Percentiles rank a stretch among this genome's conserved stretches.
Conservation (phyloP, 140 eudicot species). For the Flaveria floridana region DNA sequence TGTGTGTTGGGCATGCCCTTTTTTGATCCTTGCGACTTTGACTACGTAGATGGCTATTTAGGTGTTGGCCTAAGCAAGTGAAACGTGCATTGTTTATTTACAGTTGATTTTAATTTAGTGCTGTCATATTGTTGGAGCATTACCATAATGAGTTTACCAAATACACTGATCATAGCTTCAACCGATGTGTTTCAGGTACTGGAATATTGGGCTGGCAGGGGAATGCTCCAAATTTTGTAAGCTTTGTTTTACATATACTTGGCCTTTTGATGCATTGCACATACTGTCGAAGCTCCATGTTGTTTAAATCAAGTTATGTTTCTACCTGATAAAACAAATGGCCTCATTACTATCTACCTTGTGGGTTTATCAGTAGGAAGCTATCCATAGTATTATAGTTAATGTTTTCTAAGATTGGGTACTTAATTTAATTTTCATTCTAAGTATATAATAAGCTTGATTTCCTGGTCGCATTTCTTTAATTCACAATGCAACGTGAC, state of each 20-base stretch:
- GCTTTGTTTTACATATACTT: not conserved
- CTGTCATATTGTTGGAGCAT: constrained; percentile 9
- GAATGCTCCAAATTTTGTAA: constrained; percentile 99
- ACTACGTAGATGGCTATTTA: constrained; percentile 1
- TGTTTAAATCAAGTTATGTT: constrained; percentile 4
- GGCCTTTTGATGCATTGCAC: constrained; percentile 15
- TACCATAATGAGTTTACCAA: constrained; percentile 12
- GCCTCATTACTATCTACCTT: not conserved
- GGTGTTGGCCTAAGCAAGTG: constrained; percentile 18
- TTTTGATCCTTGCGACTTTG: not conserved
- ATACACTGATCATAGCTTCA: constrained; percentile 29
- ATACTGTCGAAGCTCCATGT: constrained; percentile 15
- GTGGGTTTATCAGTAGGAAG: not conserved
- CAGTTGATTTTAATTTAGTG: constrained; percentile 9
- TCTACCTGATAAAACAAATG: not conserved
- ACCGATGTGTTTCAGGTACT: constrained; percentile 58
- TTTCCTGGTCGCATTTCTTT: constrained; percentile 9
- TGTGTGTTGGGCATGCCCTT: not conserved
- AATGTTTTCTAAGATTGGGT: not conserved
- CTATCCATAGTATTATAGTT: not conserved
- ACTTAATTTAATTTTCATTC: not conserved
- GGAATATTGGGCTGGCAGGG: constrained; percentile 94
- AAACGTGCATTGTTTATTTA: constrained; percentile 13
- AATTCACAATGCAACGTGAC: constrained; percentile 1
- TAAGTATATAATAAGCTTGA: not conserved